These are phyloP conservation scores for Pseudogymnoascus sp. DNA, from an alignment of 2,329 filamentous ascomycete species.

Conservation along the genomic window DNA sequence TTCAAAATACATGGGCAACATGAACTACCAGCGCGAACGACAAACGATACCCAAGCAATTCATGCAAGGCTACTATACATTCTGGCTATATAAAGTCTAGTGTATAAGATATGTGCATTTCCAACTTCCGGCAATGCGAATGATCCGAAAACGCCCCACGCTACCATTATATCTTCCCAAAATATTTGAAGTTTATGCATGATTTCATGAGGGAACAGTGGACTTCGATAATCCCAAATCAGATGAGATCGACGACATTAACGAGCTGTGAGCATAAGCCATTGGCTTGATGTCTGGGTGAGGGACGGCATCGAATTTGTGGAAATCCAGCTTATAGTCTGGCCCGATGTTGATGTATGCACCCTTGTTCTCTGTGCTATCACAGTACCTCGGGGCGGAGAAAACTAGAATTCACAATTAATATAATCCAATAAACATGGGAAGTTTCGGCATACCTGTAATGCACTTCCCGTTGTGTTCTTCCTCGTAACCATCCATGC, in stretches of 20 bases:
- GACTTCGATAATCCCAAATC: neutral
- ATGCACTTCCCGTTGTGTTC: constrained; percentile 95
- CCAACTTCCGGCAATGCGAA: constrained; percentile 9
- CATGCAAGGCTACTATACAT: constrained; percentile 10
- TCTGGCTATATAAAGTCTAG: constrained; percentile 12
- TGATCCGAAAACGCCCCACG: constrained; percentile 10
- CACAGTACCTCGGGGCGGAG: constrained; percentile 95
- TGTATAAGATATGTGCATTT: constrained; percentile 9
- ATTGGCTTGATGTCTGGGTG: constrained; percentile 95
- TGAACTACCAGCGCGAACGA: neutral
- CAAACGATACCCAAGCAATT: neutral
- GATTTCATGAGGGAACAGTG: constrained; percentile 10
- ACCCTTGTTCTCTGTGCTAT: constrained; percentile 95
- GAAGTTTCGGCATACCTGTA: constrained; percentile 53
- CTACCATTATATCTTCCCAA: constrained; percentile 11
- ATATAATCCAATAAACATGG: constrained; percentile 21
- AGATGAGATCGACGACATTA: constrained; percentile 70
- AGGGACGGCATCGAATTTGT: constrained; percentile 93
- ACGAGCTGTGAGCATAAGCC: constrained; percentile 79
- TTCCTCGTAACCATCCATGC: constrained; percentile 98
- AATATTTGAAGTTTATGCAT: constrained; percentile 7
- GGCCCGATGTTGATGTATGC: constrained; percentile 96
- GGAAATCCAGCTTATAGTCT: constrained; percentile 84
- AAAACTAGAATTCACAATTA: constrained; percentile 58
- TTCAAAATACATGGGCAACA: neutral